phyloP scores from a whole-genome alignment of 345 rosid species.

The Heritiera littoralis region DNA sequence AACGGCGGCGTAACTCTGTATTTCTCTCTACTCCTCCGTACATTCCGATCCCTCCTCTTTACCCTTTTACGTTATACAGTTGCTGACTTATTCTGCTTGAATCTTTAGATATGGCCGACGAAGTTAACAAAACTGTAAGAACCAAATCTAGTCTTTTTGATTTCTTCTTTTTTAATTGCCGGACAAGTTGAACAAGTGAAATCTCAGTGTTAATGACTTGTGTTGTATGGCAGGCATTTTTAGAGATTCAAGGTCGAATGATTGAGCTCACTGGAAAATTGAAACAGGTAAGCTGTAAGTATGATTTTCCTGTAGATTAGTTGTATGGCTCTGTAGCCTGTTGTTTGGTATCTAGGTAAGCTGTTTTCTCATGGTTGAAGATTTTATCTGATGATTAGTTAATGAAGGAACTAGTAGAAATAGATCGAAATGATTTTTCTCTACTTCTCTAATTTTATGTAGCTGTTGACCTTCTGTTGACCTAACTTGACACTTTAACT shows the following conservation, averaged over 20 bases:
- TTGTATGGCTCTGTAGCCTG: neutral
- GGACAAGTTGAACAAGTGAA: neutral
- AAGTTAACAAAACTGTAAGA: slow-evolving; percentile 47
- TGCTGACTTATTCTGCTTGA: neutral
- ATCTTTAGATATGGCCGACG: slow-evolving; percentile 52
- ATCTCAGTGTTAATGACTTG: neutral
- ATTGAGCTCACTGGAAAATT: slow-evolving; percentile 64
- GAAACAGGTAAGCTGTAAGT: slow-evolving; percentile 47
- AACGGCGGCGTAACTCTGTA: too few relatives aligned
- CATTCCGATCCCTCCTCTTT: too few relatives aligned
- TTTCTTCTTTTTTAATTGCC: neutral
- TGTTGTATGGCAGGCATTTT: slow-evolving; percentile 42
- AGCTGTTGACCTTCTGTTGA: neutral
- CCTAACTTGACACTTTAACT: neutral
- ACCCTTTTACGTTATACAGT: too few relatives aligned
- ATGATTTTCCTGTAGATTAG: neutral
- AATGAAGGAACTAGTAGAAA: neutral
- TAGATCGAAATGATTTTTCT: neutral
- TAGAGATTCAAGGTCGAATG: slow-evolving; percentile 73
- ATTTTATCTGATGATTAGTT: neutral
- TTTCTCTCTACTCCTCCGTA: too few relatives aligned
- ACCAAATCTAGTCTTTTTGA: neutral
- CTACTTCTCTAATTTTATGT: neutral
- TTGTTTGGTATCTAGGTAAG: neutral
- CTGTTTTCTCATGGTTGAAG: neutral